Percentiles rank a stretch among this genome's conserved stretches.
Conservation (phyloP, 73 alveolate species). For the Breviolum minutum region DNA sequence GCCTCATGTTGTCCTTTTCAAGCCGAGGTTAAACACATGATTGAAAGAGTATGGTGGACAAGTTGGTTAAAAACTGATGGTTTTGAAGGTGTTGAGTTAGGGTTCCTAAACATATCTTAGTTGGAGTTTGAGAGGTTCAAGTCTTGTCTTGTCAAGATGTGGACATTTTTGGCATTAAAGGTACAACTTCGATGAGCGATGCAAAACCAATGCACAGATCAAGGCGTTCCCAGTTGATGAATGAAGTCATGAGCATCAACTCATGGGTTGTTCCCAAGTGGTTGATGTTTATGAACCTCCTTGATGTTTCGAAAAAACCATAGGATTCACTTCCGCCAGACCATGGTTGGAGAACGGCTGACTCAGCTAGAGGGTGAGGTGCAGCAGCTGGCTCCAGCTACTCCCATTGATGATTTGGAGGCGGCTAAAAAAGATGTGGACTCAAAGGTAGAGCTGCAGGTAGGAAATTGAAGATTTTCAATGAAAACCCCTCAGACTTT, state of each 20-base stretch:
- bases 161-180: not conserved
- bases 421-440: not conserved
- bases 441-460: no score
- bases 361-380: not conserved
- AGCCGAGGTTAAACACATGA: not conserved
- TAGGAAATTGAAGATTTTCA: no score
- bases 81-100: not conserved
- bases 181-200: slow-evolving; percentile 39
- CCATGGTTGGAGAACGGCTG: slow-evolving; percentile 1
- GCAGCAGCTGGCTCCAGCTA: not conserved
- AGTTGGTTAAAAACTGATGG: not conserved
- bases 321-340: not conserved
- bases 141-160: no score
- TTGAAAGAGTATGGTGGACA: not conserved
- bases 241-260: no score
- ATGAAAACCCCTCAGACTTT: no score
- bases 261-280: no score
- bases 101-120: no score
- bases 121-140: not conserved
- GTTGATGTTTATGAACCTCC: no score
- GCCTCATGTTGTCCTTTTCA: not conserved
- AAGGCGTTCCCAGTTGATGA: not conserved
- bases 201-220: slow-evolving; percentile 40
- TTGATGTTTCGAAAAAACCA: no score
- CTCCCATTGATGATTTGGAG: slow-evolving; percentile 42